Evolutionary conservation across 495 filamentous ascomycete species (phyloP).

Genomic region (Neurospora sp.): DNA sequence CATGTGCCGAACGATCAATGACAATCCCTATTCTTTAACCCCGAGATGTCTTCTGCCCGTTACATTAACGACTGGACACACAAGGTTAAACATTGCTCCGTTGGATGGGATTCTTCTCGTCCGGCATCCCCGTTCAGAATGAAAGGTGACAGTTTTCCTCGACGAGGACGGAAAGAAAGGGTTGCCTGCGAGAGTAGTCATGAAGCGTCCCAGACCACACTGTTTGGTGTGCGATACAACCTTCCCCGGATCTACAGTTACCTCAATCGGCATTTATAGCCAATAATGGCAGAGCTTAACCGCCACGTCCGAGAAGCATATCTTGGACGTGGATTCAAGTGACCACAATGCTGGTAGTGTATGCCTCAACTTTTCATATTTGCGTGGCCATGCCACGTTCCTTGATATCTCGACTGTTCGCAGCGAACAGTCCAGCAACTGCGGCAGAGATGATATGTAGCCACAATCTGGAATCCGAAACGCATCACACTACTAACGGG

Average conservation of each 20-base stretch:
- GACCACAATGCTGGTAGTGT: not conserved
- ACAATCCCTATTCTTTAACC: not conserved
- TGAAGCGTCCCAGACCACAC: not conserved
- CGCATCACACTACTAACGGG: not conserved
- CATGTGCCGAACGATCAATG: not conserved
- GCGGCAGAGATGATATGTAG: not conserved
- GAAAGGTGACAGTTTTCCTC: not conserved
- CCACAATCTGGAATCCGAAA: not conserved
- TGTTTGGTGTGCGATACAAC: not conserved
- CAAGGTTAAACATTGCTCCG: not conserved
- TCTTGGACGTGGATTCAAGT: not conserved
- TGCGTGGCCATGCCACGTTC: not conserved
- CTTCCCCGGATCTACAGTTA: not conserved
- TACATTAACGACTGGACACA: not conserved
- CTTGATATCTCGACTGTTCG: not conserved
- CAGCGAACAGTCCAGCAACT: not conserved
- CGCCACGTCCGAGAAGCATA: not conserved
- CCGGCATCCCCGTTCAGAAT: not conserved
- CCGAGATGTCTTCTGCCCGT: not conserved
- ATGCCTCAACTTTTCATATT: not conserved
- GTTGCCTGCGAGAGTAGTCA: not conserved
- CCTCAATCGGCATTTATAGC: not conserved
- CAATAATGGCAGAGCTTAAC: not conserved
- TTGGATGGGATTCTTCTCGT: not conserved
- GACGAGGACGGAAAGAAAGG: not conserved